A percentile compares a stretch with the other conserved stretches of the same genome.
Evolutionary conservation across 2,329 filamentous ascomycete genomes (phyloP).

Genomic region (Rhexocercosporidium sp.): DNA sequence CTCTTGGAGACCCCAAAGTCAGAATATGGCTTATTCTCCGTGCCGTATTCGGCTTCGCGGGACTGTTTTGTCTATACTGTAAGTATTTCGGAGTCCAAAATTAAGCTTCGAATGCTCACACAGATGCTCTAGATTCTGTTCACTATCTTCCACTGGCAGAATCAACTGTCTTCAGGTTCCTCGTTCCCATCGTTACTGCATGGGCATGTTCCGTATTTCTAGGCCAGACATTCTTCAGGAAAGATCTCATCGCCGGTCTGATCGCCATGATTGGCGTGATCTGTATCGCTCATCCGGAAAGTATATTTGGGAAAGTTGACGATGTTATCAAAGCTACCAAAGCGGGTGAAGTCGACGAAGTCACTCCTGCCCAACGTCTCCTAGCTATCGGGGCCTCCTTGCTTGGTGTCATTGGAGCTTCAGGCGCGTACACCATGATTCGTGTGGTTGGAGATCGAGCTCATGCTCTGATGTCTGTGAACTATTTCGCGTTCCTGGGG

Average conservation of each 20-base stretch:
- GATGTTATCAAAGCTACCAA: slow-evolving; percentile 17
- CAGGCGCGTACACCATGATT: slow-evolving; percentile 76
- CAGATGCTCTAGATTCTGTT: slow-evolving; percentile 36
- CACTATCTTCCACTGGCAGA: slow-evolving; percentile 86
- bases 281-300: slow-evolving; percentile 72
- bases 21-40: slow-evolving; percentile 70
- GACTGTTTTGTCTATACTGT: slow-evolving; percentile 66
- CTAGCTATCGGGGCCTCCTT: slow-evolving; percentile 74
- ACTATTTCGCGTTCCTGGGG: slow-evolving; percentile 78
- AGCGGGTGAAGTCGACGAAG: slow-evolving; percentile 27
- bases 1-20: slow-evolving; percentile 71
- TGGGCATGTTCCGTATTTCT: slow-evolving; percentile 78
- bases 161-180: slow-evolving; percentile 87
- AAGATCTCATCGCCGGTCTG: slow-evolving; percentile 76
- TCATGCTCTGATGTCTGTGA: slow-evolving; percentile 84
- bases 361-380: slow-evolving; percentile 46
- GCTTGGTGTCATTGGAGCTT: slow-evolving; percentile 77
- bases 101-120: not conserved
- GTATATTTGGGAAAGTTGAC: slow-evolving; percentile 32
- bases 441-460: slow-evolving; percentile 80
- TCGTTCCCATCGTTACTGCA: slow-evolving; percentile 80
- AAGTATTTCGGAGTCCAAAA: not conserved
- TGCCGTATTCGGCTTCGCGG: slow-evolving; percentile 75
- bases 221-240: slow-evolving; percentile 76
- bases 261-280: slow-evolving; percentile 81